Evolutionary conservation across 2,329 filamentous ascomycete species (phyloP), one percentile per base, ranked within the genome.

Genomic region (Colletotrichum simmondsii): DNA sequence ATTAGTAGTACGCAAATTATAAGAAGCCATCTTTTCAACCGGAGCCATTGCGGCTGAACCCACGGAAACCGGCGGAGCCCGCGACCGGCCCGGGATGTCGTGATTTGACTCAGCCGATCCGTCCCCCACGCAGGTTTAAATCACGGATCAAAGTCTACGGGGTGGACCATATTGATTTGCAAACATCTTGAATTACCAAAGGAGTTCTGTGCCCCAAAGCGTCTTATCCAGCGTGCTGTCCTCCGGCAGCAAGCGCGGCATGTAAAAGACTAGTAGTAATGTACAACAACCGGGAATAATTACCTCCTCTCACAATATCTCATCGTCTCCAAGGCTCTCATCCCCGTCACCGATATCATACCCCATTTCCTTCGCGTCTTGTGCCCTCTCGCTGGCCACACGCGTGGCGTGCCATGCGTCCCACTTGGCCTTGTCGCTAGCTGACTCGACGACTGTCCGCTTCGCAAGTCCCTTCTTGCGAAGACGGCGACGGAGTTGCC

Each of bases 401-500:
- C 84, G 80, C 12, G 81, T 80, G 30, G 79, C 79, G 32, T 82
- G 82, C 87, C 87, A 89, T 2, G 82, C 81, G 12, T 85, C 83
- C 78, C 85, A 85, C 65, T 82, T 84, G 3, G 81, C 82, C 76
- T 77, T 79, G 49, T 87, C 82, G 71, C 86, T 86, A 0, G 83
- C 75, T 4, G 82, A 78, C 24, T 82, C 79, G 4, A 78, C 79
- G 75, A 19, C 6, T 19, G 83, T 83, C 30, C 82, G 77, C 70
- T 78, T 79, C 28, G 80, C 57, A 2, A 88, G 79, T 1, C 86
- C 86, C 77, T 81, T 85, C 79, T 87, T 90, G 53, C 80, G 80
- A 49, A 90, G 79, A 42, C 89, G 83, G n/a, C 89, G 84, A 19
- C 86, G 81, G 75, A 88, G 85, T 68, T 86, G 84, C 52, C 86